Evolutionary conservation across 2,329 filamentous ascomycete genomes (phyloP).

Genomic region (Fusarium subtropicale): DNA sequence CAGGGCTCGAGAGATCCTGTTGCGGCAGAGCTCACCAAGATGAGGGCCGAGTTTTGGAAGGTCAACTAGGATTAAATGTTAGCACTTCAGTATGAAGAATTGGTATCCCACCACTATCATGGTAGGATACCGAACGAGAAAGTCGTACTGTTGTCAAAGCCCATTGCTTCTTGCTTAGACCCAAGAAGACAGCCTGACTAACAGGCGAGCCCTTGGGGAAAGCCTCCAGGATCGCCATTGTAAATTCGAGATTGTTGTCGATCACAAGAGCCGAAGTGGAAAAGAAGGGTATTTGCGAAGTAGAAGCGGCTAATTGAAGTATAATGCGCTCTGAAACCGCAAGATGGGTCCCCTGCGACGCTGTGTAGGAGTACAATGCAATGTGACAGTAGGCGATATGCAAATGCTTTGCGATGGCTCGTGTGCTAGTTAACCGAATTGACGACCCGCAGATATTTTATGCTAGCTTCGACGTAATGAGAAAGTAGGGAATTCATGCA

Average conservation of each 20-base stretch:
- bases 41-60: conserved; percentile 79
- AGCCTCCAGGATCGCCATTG: conserved; percentile 43
- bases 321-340: conserved; percentile 25
- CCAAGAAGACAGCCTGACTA: conserved; percentile 36
- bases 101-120: background rate
- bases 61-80: conserved; percentile 67
- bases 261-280: background rate
- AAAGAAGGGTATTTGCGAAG: conserved; percentile 15
- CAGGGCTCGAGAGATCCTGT: conserved; percentile 51
- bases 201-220: conserved; percentile 17
- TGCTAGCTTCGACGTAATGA: background rate
- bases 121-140: background rate
- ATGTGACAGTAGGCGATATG: conserved; percentile 31
- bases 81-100: conserved; percentile 13
- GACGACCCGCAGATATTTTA: background rate
- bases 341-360: conserved; percentile 31
- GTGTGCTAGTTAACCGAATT: background rate
- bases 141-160: conserved; percentile 38
- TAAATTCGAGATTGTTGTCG: background rate
- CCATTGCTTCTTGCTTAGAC: conserved; percentile 46
- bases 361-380: conserved; percentile 30
- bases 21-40: conserved; percentile 65
- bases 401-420: conserved; percentile 9
- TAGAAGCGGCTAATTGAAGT: conserved; percentile 1
- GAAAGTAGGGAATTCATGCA: background rate